Conservation (phyloP, 345 rosid species). For the Melaleuca alternifolia region DNA sequence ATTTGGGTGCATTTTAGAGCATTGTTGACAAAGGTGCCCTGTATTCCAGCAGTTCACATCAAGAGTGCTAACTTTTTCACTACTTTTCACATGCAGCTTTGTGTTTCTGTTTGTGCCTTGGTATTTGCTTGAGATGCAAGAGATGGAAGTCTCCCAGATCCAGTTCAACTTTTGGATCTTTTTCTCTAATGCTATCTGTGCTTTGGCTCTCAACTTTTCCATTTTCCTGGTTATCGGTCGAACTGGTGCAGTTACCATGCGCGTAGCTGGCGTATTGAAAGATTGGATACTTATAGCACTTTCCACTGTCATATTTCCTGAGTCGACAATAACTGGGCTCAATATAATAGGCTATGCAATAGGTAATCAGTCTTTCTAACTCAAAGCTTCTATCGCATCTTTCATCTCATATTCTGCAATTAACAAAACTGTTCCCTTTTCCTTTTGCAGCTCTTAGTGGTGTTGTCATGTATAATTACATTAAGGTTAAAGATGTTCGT, state of each 20-base stretch:
- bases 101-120: conserved; percentile 85
- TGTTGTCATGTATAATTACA: conserved; percentile 88
- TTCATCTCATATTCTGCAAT: background rate
- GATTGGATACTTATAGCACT: conserved; percentile 98
- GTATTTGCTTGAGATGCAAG: conserved; percentile 82
- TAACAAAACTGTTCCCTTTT: background rate
- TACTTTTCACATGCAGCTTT: conserved; percentile 48
- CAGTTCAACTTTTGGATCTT: conserved; percentile 97
- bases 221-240: conserved; percentile 89
- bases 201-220: conserved; percentile 83
- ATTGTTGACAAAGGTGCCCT: background rate
- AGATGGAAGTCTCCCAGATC: conserved; percentile 67
- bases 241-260: conserved; percentile 90
- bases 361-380: conserved; percentile 34
- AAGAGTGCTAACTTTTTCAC: conserved; percentile 1
- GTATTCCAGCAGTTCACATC: background rate
- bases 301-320: conserved; percentile 83
- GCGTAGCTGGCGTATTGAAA: conserved; percentile 95
- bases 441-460: conserved; percentile 71
- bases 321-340: conserved; percentile 85
- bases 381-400: background rate
- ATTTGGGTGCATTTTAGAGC: background rate
- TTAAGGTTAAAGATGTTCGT: conserved; percentile 70
- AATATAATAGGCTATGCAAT: conserved; percentile 91
- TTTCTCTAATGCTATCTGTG: conserved; percentile 92